Base-by-base conservation (phyloP, 306 rosid species). In the Dryas octopetala region DNA sequence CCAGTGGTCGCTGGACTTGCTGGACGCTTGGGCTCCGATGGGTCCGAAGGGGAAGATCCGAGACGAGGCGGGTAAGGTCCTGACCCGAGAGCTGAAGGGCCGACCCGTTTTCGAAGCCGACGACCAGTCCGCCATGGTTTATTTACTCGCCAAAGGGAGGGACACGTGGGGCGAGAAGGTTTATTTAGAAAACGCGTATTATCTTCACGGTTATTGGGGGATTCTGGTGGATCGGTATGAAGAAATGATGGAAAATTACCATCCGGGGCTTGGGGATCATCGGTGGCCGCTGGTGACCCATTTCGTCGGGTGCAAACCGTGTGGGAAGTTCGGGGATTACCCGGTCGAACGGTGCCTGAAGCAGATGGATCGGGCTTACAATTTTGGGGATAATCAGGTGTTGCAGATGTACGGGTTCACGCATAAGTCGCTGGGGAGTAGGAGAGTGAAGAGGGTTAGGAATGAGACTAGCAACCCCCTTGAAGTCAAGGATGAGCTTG, bases 281-380 rank as follows among this genome's bases (percentile, higher is more conserved):
- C 71, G 98, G 49, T 93, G 98, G 98, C 98, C 98, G 0, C 81
- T 93, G 70, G 98, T 93, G 76, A 93, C 98, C 23, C 98, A 93
- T 70, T 93, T 93, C 48, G 98, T 93, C 59, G 98, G 98, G 38
- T 93, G 98, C 74, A 93, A 93, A 78, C 98, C 98, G 15, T 93
- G 98, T 65, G 98, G 93, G 73, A 93, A 91, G 68, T 89, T 91
- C 23, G 98, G 98, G 38, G 98, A 93, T 78, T 91, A 93, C 66
- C 89, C 97, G 1, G 93, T 93, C 19, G 96, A 91, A 78, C 82
- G 93, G 73, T 93, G 97, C 73, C 44, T 93, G 88, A 93, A 78
- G 82, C 97, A 91, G 45, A 93, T 93, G 98, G 98, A 93, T 15
- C 76, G 98, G 50, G 98, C 98, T 15, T 93, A 63, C 59, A 91